A percentile compares a stretch with the other conserved stretches of the same genome.
phyloP scores from a whole-genome alignment of 192 early-diverging fungal species.

The Coemansia sp. region DNA sequence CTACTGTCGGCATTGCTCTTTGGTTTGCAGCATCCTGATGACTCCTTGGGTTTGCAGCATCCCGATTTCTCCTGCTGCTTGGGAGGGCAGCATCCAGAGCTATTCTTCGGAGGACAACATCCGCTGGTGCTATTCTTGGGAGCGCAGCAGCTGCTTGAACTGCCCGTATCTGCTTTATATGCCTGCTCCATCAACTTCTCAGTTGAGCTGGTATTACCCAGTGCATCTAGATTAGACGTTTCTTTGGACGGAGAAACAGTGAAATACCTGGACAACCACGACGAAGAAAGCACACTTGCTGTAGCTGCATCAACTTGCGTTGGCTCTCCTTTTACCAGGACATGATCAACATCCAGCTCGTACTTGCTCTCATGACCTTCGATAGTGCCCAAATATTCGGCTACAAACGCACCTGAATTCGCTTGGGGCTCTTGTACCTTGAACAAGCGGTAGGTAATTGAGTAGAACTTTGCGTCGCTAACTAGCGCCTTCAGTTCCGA shows the following conservation, averaged over 20 bases:
- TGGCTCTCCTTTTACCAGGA: not conserved
- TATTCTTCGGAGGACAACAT: too few relatives aligned
- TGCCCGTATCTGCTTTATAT: not conserved
- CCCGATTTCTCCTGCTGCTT: too few relatives aligned
- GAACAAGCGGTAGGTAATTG: slow-evolving; percentile 46
- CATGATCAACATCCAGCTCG: slow-evolving; percentile 15
- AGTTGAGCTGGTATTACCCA: not conserved
- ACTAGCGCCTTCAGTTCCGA: slow-evolving; percentile 39
- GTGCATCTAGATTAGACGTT: not conserved
- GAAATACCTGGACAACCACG: slow-evolving; percentile 16
- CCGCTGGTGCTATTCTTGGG: not conserved
- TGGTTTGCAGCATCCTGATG: not conserved
- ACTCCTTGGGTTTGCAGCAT: not conserved
- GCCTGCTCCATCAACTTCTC: slow-evolving; percentile 1
- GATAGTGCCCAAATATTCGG: slow-evolving; percentile 16
- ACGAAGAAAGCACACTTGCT: slow-evolving; percentile 12
- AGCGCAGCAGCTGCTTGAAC: not conserved
- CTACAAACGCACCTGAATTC: not conserved
- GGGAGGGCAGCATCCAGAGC: too few relatives aligned
- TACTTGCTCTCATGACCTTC: slow-evolving; percentile 14
- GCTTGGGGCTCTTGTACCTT: slow-evolving; percentile 8
- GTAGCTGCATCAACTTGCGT: not conserved
- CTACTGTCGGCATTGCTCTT: not conserved
- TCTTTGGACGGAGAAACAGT: not conserved
- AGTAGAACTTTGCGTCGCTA: slow-evolving; percentile 32